Evolutionary conservation across 2,329 filamentous ascomycete species (phyloP), one percentile per base, ranked within the genome.

Genomic region (Cladophialophora exuberans): DNA sequence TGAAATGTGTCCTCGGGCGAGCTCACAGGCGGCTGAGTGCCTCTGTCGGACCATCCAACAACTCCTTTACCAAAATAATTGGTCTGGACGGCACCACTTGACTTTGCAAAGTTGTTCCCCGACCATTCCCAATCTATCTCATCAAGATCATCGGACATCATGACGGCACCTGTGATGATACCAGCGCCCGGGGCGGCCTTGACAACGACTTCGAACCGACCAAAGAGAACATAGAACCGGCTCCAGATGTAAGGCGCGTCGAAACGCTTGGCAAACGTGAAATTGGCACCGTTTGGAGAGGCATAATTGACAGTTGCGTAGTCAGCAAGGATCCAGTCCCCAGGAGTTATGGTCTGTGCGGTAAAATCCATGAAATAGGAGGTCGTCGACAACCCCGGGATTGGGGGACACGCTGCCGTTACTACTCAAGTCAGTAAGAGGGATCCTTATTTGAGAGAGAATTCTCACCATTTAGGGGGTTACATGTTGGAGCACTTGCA

Each of bases 51-150:
- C 17, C 82, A 82, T 6, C 68, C 64, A 0, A 90, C 90, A 63
- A 89, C 87, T 67, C 94, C 94, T 77, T 97, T 93, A 77, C 88
- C 97, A 76, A 97, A 99, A 79, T 86, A 99, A 77, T 99, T 99
- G 69, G 91, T 94, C 78, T 97, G 91, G n/a, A 88, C 89, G 7
- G 51, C 28, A 10, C 62, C 62, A 60, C 81, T 83, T 41, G 78
- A 69, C 71, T 94, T 79, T 52, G 78, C 76, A 59, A 96, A 79
- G 68, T 97, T 89, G 47, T 82, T 83, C 62, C 94, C 94, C 51
- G 97, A 83, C 71, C 87, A 97, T 72, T 99, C 94, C 71, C 90
- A 97, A 75, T 99, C 94, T 66, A 99, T 96, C 73, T 99, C 94
- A 68, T 99, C 94, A 79, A 96, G 94, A 68, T 95, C 88, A 67